Base-by-base conservation (phyloP, 768 basidiomycete species). In the Trametes meyenii region DNA sequence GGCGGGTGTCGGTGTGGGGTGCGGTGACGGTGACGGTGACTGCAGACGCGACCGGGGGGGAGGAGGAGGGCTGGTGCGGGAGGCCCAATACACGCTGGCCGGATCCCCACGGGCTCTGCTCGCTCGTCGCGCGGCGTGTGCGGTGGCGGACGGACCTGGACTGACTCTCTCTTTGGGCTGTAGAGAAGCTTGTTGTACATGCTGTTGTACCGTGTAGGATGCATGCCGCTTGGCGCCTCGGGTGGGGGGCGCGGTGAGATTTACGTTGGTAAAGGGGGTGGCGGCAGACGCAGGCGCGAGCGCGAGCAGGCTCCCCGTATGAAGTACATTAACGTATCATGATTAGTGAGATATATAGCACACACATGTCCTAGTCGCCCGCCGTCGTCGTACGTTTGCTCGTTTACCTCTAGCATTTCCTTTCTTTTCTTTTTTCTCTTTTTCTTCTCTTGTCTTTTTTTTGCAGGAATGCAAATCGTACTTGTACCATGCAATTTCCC, bases 151-250 rank as follows among this genome's bases (percentile, higher is more conserved):
- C 12, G 54, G 60, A 61, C 33, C 45, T 26, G 50, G 55, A 52
- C 43, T 52, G 50, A 33, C 23, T 10, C 40, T 21, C 14, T 35
- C 5, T 24, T 39, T 33, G 35, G 19, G 60, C 21, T 40, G 35
- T n/a, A n/a, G 53, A 50, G n/a, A n/a, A n/a, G 29, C 29, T 8
- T 56, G 61, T 62, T 62, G 61, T 62, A 52, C 61, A 62, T 62
- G 49, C 50, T 51, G 45, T 62, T 51, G 61, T 58, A 56, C 38
- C 21, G 43, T 53, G 51, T 60, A 60, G 29, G 14, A 24, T 40
- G 44, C 29, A 8, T 8, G 29, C 29, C 8, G 29, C 29, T 33
- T 33, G 29, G 29, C 4, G 29, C 29, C 4, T 8, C 29, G 29
- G 8, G 29, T 33, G 29, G 29, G 29, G 3, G 29, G 29, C 29